Evolutionary conservation across 2,329 filamentous ascomycete species (phyloP), one percentile per base, ranked within the genome.

Genomic region (Huntiella bhutanensis): DNA sequence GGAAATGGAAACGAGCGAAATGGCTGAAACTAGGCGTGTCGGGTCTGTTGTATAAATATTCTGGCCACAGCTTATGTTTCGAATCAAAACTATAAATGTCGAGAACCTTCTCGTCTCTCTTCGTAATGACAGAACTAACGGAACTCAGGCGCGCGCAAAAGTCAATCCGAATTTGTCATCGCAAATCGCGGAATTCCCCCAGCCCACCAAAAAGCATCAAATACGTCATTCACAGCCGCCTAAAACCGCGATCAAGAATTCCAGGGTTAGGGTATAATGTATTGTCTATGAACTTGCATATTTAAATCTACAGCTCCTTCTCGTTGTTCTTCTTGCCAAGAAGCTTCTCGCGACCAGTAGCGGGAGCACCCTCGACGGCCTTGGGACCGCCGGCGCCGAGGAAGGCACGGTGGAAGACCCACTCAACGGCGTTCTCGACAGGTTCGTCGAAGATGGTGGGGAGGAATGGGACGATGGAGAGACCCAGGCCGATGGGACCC

Each of bases 401-500:
- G 57, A 95, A 91, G 0, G 72, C 82, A 55, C 78, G 82, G 56
- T 93, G 82, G 65, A 96, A 96, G 2, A 72, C 60, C 80, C 80
- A 95, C 57, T 96, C 87, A 0, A 94, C 84, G 0, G 82, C 85
- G 52, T 85, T 73, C 63, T 96, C 91, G 5, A 98, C 85, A 1
- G 91, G 88, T 60, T 93, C 73, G 57, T 98, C 87, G 55, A 95
- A 95, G 47, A 94, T 63, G 49, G 71, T 77, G 0, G 87, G 88
- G 48, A 95, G 61, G 60, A 87, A 82, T 1, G 87, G 88, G 6
- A 95, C 86, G 6, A 84, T 69, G 0, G 77, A 64, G 33, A 86
- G 59, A 2, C 86, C 76, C 55, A 94, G 73, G 2, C 91, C 91
- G 50, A 98, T 94, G 0, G 91, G 91, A 0, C 73, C 82, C 80